These are phyloP conservation scores for Microascus cirrosus DNA, from an alignment of 2,329 filamentous ascomycete genomes.

Conservation along the genomic window DNA sequence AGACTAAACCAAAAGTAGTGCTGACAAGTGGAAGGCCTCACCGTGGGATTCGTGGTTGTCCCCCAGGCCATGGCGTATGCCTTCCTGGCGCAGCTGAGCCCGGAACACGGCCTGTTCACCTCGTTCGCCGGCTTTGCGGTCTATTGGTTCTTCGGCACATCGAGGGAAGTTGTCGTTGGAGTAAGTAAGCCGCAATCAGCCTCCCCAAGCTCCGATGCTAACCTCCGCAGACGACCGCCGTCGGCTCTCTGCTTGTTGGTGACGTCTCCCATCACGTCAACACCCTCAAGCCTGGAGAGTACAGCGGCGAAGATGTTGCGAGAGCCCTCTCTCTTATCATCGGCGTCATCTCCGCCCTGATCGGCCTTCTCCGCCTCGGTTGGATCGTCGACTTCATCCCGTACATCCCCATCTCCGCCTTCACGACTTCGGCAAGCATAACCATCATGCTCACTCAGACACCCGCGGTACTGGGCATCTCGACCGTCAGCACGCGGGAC, in stretches of 20 bases:
- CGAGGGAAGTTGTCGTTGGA: conserved; percentile 76
- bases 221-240: conserved; percentile 40
- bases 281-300: conserved; percentile 19
- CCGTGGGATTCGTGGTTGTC: conserved; percentile 58
- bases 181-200: conserved; percentile 17
- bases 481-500: conserved; percentile 29
- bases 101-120: conserved; percentile 67
- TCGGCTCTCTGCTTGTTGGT: conserved; percentile 38
- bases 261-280: conserved; percentile 29
- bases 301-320: conserved; percentile 27
- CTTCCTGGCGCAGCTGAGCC: conserved; percentile 53
- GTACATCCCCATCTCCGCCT: conserved; percentile 35
- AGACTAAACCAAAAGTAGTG: no score
- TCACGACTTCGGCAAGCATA: conserved; percentile 38
- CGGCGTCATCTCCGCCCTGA: conserved; percentile 28
- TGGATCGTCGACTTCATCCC: conserved; percentile 42
- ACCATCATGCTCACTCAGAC: conserved; percentile 38
- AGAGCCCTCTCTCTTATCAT: conserved; percentile 31
- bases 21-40: conserved; percentile 16
- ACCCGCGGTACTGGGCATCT: conserved; percentile 29
- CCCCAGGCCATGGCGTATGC: conserved; percentile 77
- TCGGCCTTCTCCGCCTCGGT: conserved; percentile 34
- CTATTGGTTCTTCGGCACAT: conserved; percentile 78
- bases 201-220: background rate
- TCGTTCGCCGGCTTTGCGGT: conserved; percentile 72